Conservation (phyloP, 2,329 filamentous ascomycete genomes). For the Stenocarpella maydis region DNA sequence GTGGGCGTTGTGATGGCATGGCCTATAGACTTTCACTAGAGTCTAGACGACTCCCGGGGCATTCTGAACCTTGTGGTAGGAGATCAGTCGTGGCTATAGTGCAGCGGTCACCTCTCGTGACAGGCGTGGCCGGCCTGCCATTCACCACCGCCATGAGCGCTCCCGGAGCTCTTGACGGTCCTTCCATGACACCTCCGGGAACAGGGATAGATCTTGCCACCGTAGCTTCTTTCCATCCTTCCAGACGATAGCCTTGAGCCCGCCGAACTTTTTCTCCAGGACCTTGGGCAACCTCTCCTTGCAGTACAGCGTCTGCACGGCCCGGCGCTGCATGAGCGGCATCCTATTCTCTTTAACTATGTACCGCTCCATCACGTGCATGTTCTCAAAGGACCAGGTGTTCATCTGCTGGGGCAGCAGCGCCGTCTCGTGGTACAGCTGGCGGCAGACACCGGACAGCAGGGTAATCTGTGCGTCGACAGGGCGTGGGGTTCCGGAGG, state of each 20-base stretch:
- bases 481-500: background rate
- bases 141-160: slow-evolving; percentile 32
- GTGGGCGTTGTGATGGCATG: no score
- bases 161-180: slow-evolving; percentile 28
- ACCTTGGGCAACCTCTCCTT: slow-evolving; percentile 40
- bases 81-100: no score
- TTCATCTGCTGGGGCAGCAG: slow-evolving; percentile 46
- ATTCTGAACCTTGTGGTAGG: no score
- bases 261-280: slow-evolving; percentile 43
- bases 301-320: slow-evolving; percentile 43
- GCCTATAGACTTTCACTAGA: no score
- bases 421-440: slow-evolving; percentile 48
- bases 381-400: slow-evolving; percentile 46
- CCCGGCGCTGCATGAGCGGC: slow-evolving; percentile 42
- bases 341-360: slow-evolving; percentile 44
- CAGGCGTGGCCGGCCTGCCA: no score
- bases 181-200: slow-evolving; percentile 33
- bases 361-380: slow-evolving; percentile 46
- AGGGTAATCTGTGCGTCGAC: slow-evolving; percentile 42
- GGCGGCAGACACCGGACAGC: slow-evolving; percentile 46
- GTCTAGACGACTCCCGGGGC: no score
- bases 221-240: slow-evolving; percentile 36
- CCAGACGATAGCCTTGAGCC: slow-evolving; percentile 42
- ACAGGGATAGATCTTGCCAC: slow-evolving; percentile 31
- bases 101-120: no score